phyloP scores from a whole-genome alignment of 495 filamentous ascomycete species.

The Lophiotrema nucula region DNA sequence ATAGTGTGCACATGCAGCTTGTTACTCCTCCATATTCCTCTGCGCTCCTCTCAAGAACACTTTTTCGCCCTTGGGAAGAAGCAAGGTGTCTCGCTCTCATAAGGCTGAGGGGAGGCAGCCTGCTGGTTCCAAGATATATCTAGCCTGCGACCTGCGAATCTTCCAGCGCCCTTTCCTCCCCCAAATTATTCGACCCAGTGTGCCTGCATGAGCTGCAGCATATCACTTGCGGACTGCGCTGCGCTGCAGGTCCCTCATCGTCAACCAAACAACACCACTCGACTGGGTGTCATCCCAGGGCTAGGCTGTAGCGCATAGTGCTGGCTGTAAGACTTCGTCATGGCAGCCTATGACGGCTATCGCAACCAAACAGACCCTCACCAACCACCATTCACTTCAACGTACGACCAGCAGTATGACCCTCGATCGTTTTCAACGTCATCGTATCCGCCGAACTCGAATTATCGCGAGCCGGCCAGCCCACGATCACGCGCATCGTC shows the following conservation, averaged over 20 bases:
- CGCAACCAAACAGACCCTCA: slow-evolving; percentile 28
- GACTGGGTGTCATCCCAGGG: slow-evolving; percentile 5
- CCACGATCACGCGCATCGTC: slow-evolving; percentile 36
- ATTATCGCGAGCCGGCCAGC: slow-evolving; percentile 15
- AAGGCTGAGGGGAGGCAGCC: slow-evolving; percentile 17
- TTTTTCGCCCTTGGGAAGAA: not conserved
- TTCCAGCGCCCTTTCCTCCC: not conserved
- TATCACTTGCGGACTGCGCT: not conserved
- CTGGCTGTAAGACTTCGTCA: slow-evolving; percentile 11
- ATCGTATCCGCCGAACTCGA: slow-evolving; percentile 3
- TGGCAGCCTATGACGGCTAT: slow-evolving; percentile 34
- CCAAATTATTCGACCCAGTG: not conserved
- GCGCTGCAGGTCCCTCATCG: slow-evolving; percentile 1
- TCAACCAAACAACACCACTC: not conserved
- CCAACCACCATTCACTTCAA: slow-evolving; percentile 13
- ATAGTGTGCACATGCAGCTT: no score
- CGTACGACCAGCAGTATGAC: slow-evolving; percentile 28
- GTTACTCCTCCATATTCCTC: not conserved
- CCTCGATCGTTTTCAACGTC: slow-evolving; percentile 11
- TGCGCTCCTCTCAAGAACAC: not conserved
- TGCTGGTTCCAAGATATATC: slow-evolving; percentile 9
- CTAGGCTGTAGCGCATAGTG: slow-evolving; percentile 5
- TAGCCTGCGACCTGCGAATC: not conserved
- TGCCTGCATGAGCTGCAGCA: slow-evolving; percentile 19
- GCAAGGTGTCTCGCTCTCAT: not conserved